A percentile compares a stretch with the other conserved stretches of the same genome.
These are phyloP conservation scores for Ganoderma leucocontextum DNA, from an alignment of 1,284 basidiomycete species.

Conservation along the genomic window DNA sequence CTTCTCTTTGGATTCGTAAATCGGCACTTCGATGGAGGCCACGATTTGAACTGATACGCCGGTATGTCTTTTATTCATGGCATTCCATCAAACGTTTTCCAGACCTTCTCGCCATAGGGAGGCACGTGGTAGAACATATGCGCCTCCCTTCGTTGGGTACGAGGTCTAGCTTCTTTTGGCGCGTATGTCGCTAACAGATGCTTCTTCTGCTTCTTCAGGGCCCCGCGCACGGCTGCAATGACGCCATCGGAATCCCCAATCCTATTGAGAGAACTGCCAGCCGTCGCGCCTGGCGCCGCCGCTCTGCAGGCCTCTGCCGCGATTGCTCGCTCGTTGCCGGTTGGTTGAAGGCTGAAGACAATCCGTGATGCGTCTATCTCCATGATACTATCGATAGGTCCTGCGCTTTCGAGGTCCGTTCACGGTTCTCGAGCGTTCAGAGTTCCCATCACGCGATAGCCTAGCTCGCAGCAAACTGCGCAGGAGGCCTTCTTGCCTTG, in stretches of 20 bases:
- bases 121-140: neutral
- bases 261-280: neutral
- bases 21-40: neutral
- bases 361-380: neutral
- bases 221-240: neutral
- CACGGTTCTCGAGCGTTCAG: neutral
- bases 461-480: neutral
- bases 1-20: neutral
- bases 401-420: too few species aligned
- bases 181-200: neutral
- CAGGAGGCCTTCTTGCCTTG: neutral
- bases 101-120: neutral
- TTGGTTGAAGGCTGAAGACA: neutral
- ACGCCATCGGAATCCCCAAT: neutral
- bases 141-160: neutral
- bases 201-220: neutral
- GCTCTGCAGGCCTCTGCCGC: neutral
- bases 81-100: neutral
- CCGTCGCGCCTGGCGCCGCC: neutral
- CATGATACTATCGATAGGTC: neutral
- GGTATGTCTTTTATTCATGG: neutral
- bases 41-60: neutral
- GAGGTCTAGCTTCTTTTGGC: neutral
- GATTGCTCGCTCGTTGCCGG: neutral
- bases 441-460: neutral